A percentile compares a stretch with the other conserved stretches of the same genome.
phyloP scores from a whole-genome alignment of 441 rosid species.

The Adansonia grandidieri region DNA sequence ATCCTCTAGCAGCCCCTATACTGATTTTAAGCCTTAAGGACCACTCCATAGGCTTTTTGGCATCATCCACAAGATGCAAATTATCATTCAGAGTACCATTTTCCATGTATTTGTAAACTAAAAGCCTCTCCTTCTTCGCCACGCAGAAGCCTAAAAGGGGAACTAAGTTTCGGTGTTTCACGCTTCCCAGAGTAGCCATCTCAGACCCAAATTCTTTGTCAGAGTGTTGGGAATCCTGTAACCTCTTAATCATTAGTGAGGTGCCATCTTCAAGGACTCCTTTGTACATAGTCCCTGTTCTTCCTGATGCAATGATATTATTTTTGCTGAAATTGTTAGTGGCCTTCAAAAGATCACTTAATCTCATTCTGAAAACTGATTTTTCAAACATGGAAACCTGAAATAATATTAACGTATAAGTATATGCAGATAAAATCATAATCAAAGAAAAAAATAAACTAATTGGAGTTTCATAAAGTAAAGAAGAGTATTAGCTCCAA shows the following conservation, averaged over 20 bases:
- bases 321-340: slow-evolving; percentile 74
- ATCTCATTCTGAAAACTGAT: slow-evolving; percentile 66
- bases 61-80: slow-evolving; percentile 51
- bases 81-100: slow-evolving; percentile 69
- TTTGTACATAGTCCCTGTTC: slow-evolving; percentile 80
- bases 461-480: slow-evolving; percentile 21
- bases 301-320: slow-evolving; percentile 75
- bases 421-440: slow-evolving; percentile 10
- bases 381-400: slow-evolving; percentile 91
- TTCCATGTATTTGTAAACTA: slow-evolving; percentile 76
- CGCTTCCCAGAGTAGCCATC: slow-evolving; percentile 80
- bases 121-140: slow-evolving; percentile 70
- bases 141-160: slow-evolving; percentile 85
- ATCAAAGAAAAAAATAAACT: background rate
- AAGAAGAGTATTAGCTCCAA: slow-evolving; percentile 1
- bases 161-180: slow-evolving; percentile 76
- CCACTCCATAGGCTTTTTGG: slow-evolving; percentile 68
- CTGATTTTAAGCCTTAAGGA: slow-evolving; percentile 76
- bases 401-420: slow-evolving; percentile 29
- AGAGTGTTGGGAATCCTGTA: slow-evolving; percentile 80
- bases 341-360: slow-evolving; percentile 81
- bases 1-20: slow-evolving; percentile 74
- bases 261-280: slow-evolving; percentile 75
- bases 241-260: slow-evolving; percentile 73
- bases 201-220: slow-evolving; percentile 73